Percentiles rank a stretch among this genome's conserved stretches.
These are phyloP conservation scores for Tausonia pullulans DNA, from an alignment of 1,284 basidiomycete species.

Conservation along the genomic window DNA sequence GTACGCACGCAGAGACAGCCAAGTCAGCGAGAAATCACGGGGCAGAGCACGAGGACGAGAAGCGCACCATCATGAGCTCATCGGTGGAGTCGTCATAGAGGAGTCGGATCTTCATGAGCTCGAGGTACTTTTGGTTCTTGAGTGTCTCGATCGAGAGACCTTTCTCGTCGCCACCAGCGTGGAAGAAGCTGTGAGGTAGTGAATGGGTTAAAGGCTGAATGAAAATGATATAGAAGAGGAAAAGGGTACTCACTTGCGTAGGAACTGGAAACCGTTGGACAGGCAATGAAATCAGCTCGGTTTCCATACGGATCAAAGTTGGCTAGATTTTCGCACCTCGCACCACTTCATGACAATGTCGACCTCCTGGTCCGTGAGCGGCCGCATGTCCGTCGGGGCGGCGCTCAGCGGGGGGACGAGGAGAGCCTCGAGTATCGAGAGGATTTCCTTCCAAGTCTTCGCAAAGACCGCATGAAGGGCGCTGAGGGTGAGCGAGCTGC, in stretches of 20 bases:
- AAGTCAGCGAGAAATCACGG: constrained; percentile 7
- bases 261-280: constrained; percentile 45
- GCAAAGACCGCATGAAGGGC: constrained; percentile 89
- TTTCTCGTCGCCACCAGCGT: constrained; percentile 83
- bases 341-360: constrained; percentile 98
- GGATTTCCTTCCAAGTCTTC: constrained; percentile 92
- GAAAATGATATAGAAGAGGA: no score
- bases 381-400: constrained; percentile 77
- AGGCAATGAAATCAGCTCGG: background rate
- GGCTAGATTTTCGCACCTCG: constrained; percentile 45
- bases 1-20: constrained; percentile 51
- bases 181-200: constrained; percentile 52
- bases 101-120: constrained; percentile 73
- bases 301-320: background rate
- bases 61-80: constrained; percentile 36
- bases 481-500: constrained; percentile 70
- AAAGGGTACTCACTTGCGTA: constrained; percentile 46
- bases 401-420: constrained; percentile 88
- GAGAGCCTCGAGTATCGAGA: constrained; percentile 74
- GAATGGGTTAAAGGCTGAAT: no score
- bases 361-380: constrained; percentile 85
- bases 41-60: background rate
- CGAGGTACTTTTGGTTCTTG: constrained; percentile 94
- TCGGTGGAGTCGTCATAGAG: constrained; percentile 85
- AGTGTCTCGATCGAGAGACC: constrained; percentile 68